Evolutionary conservation across 2,329 filamentous ascomycete species (phyloP).

Genomic region (Cadophora luteo-olivacea): DNA sequence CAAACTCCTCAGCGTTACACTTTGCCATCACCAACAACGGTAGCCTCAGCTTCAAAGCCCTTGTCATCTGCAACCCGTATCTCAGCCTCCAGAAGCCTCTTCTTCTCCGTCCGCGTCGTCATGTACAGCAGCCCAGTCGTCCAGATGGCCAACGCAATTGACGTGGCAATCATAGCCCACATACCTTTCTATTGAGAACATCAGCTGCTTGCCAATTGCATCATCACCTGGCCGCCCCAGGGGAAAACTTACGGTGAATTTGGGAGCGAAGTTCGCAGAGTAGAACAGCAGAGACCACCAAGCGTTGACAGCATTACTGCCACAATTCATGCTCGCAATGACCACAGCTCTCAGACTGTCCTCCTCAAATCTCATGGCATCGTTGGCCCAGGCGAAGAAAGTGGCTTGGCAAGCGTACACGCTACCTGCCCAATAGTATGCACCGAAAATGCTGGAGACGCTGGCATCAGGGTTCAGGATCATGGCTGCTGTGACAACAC

Average conservation of each 20-base stretch:
- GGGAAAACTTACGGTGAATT: slow-evolving; percentile 41
- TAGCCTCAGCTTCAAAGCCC: slow-evolving; percentile 22
- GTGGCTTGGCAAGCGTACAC: slow-evolving; percentile 77
- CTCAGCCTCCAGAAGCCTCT: slow-evolving; percentile 26
- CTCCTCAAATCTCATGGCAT: slow-evolving; percentile 65
- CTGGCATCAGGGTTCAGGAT: slow-evolving; percentile 56
- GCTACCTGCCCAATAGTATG: slow-evolving; percentile 73
- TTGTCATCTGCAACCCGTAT: slow-evolving; percentile 22
- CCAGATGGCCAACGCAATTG: slow-evolving; percentile 66
- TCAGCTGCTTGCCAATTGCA: not conserved
- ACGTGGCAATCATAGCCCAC: slow-evolving; percentile 75
- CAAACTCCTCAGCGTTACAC: slow-evolving; percentile 13
- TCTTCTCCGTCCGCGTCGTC: slow-evolving; percentile 48
- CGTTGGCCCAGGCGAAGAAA: slow-evolving; percentile 75
- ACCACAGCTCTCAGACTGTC: slow-evolving; percentile 69
- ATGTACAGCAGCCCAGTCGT: slow-evolving; percentile 59
- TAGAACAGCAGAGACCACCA: slow-evolving; percentile 80
- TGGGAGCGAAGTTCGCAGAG: slow-evolving; percentile 67
- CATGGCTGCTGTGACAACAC: slow-evolving; percentile 66
- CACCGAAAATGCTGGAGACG: slow-evolving; percentile 62
- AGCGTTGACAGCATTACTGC: slow-evolving; percentile 71
- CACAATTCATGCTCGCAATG: slow-evolving; percentile 75
- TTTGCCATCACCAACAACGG: slow-evolving; percentile 18
- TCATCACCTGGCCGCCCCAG: not conserved
- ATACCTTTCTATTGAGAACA: slow-evolving; percentile 61